Conservation (phyloP, 768 basidiomycete species). For the Harrya chromipes region DNA sequence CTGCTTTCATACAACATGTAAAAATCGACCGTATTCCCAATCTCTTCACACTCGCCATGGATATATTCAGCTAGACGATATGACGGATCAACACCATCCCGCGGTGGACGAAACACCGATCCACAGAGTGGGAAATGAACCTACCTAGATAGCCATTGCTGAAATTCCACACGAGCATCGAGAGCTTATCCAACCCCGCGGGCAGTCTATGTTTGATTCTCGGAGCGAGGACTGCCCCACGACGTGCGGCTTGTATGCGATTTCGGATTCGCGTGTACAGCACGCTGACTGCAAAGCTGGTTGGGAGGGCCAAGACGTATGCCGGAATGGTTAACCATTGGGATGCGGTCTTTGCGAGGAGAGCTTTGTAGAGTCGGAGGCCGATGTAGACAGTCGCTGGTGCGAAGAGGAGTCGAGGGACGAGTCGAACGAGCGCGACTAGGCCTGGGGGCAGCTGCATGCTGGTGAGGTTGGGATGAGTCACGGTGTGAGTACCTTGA, state of each 20-base stretch:
- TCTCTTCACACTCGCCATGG: slow-evolving; percentile 7
- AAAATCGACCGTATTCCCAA: slow-evolving; percentile 25
- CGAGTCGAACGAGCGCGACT: slow-evolving; percentile 27
- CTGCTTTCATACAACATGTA: slow-evolving; percentile 27
- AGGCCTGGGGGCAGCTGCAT: slow-evolving; percentile 33
- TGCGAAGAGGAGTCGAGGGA: slow-evolving; percentile 25
- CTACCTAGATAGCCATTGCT: slow-evolving; percentile 48
- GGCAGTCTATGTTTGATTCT: slow-evolving; percentile 35
- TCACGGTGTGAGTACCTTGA: too few species aligned
- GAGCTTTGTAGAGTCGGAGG: slow-evolving; percentile 10
- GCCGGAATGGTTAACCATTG: slow-evolving; percentile 13
- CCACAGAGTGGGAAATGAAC: slow-evolving; percentile 1
- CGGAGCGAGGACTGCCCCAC: slow-evolving; percentile 48
- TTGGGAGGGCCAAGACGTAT: slow-evolving; percentile 27
- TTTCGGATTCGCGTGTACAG: slow-evolving; percentile 47
- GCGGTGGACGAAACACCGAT: too few species aligned
- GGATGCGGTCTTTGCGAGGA: slow-evolving; percentile 1
- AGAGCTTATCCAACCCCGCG: slow-evolving; percentile 48
- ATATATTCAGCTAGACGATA: slow-evolving; percentile 11
- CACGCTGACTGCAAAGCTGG: slow-evolving; percentile 15
- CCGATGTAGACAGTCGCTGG: slow-evolving; percentile 17
- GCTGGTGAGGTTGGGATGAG: too few species aligned
- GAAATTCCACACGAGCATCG: slow-evolving; percentile 37
- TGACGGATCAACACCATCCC: not conserved
- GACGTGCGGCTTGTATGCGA: slow-evolving; percentile 38